phyloP scores from a whole-genome alignment of 164 flowering plant genomes.

The Litsea cubeba region DNA sequence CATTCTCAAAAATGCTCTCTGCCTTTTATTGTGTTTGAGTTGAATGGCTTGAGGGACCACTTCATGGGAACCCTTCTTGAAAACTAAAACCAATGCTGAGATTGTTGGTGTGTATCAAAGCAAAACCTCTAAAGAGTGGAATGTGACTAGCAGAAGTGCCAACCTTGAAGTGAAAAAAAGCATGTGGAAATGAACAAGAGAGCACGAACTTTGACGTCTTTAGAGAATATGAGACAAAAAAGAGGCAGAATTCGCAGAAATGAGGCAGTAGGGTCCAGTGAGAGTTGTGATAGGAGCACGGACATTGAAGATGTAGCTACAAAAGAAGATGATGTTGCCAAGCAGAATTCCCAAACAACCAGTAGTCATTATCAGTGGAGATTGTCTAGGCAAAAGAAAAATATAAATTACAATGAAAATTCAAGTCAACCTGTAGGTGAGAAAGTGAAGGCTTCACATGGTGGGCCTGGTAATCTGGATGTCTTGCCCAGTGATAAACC shows the following conservation, averaged over 20 bases:
- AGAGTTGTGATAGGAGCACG: background rate
- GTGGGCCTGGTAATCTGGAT: background rate
- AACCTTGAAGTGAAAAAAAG: too few relatives aligned
- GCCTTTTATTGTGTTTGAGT: background rate
- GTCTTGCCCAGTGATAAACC: background rate
- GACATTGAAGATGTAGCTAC: background rate
- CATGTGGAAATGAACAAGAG: background rate
- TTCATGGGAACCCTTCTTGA: background rate
- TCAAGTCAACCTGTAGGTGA: background rate
- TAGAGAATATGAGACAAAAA: background rate
- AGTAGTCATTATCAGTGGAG: too few relatives aligned
- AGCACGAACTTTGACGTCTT: background rate
- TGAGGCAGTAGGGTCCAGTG: background rate
- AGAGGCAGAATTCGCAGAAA: background rate
- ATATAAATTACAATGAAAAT: too few relatives aligned
- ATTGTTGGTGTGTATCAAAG: background rate
- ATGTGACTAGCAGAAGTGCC: background rate
- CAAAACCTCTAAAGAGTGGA: background rate
- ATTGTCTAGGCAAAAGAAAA: too few relatives aligned
- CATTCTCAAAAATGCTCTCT: background rate
- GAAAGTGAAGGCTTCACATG: background rate
- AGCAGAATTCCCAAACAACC: background rate
- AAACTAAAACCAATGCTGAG: background rate
- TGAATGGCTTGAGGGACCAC: background rate
- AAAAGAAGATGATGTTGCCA: background rate